These are phyloP conservation scores for Peronospora belbahrii DNA, from an alignment of 352 stramenopile species.

Conservation along the genomic window DNA sequence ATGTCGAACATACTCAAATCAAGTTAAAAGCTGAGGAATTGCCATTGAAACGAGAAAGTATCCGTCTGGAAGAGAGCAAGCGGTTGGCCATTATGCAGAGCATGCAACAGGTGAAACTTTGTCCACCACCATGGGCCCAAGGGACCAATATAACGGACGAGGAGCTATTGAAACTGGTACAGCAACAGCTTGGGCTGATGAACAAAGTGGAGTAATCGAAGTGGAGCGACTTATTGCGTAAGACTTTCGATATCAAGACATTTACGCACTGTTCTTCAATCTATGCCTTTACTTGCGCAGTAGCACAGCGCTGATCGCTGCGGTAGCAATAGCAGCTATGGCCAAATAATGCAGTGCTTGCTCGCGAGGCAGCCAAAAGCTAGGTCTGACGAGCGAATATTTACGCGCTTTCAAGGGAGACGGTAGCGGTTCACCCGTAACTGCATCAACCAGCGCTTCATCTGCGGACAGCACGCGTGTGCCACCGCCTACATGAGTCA, in stretches of 20 bases:
- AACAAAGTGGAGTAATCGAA: conserved; percentile 5
- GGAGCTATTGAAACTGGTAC: conserved; percentile 45
- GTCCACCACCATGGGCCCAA: conserved; percentile 39
- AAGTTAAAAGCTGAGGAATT: neutral
- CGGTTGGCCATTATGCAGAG: conserved; percentile 39
- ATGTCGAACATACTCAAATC: neutral
- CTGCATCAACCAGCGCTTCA: conserved; percentile 43
- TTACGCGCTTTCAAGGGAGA: conserved; percentile 2
- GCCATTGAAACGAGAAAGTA: conserved; percentile 4
- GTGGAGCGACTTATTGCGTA: conserved; percentile 5
- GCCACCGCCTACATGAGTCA: conserved; percentile 52
- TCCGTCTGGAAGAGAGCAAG: conserved; percentile 24
- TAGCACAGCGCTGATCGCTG: conserved; percentile 12
- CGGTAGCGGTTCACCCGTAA: conserved; percentile 28
- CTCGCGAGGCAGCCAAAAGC: conserved; percentile 2
- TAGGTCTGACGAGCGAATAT: conserved; percentile 6
- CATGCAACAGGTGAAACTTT: conserved; percentile 45
- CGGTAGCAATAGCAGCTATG: conserved; percentile 11
- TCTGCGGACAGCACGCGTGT: conserved; percentile 27
- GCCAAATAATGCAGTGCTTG: conserved; percentile 4
- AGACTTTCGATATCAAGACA: conserved; percentile 3
- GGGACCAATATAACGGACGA: conserved; percentile 39
- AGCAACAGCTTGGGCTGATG: conserved; percentile 23
- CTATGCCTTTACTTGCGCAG: conserved; percentile 19
- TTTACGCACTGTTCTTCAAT: too few species aligned